Evolutionary conservation across 2,329 filamentous ascomycete species (phyloP).

Genomic region (Didymella sp.): DNA sequence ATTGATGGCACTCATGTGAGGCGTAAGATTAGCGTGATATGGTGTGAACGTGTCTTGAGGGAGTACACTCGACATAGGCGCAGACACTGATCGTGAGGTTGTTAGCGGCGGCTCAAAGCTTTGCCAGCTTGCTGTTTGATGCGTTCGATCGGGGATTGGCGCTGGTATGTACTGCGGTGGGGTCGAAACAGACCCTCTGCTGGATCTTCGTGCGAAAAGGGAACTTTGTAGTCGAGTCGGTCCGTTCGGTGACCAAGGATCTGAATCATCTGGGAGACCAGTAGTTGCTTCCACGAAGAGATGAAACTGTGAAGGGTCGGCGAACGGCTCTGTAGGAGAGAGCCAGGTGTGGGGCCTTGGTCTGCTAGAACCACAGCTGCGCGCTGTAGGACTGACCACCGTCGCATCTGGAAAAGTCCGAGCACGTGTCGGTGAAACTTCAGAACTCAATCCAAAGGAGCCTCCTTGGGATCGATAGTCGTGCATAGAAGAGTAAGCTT

Average conservation of each 20-base stretch:
- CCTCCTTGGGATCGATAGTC: slow-evolving; percentile 17
- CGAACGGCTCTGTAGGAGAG: slow-evolving; percentile 46
- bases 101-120: slow-evolving; percentile 31
- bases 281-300: slow-evolving; percentile 51
- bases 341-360: slow-evolving; percentile 45
- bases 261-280: slow-evolving; percentile 41
- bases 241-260: slow-evolving; percentile 41
- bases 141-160: slow-evolving; percentile 18
- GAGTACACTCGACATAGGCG: slow-evolving; percentile 20
- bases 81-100: slow-evolving; percentile 20
- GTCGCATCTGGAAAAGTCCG: slow-evolving; percentile 41
- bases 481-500: slow-evolving; percentile 22
- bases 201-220: slow-evolving; percentile 40
- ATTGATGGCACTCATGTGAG: slow-evolving; percentile 37
- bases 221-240: slow-evolving; percentile 44
- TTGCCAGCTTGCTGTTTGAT: slow-evolving; percentile 36
- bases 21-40: slow-evolving; percentile 24
- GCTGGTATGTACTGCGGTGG: slow-evolving; percentile 30
- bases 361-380: slow-evolving; percentile 26
- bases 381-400: slow-evolving; percentile 26
- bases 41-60: slow-evolving; percentile 8
- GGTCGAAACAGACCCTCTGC: slow-evolving; percentile 37
- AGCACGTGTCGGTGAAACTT: slow-evolving; percentile 31
- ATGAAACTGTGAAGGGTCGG: slow-evolving; percentile 46
- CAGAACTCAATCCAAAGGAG: slow-evolving; percentile 30